phyloP scores from a whole-genome alignment of 768 basidiomycete species.

The Amanita jacksonii region DNA sequence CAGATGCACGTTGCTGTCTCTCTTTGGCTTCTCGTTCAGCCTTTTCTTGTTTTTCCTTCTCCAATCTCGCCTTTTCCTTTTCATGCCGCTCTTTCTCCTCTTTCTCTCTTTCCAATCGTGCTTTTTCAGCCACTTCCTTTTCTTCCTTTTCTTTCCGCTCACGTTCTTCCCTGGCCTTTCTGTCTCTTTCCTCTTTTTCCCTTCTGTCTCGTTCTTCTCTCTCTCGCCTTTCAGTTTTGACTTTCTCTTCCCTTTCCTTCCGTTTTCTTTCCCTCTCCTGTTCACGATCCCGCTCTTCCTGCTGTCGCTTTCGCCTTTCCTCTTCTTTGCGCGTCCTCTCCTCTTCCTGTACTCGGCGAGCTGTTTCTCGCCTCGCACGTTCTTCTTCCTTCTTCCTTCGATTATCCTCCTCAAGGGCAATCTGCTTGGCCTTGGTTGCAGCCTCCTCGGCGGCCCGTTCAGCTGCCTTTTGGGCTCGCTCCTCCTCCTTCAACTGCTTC shows the following conservation, averaged over 20 bases:
- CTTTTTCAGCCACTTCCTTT: constrained; percentile 33
- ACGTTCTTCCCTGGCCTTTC: constrained; percentile 53
- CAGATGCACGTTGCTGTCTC: constrained; percentile 39
- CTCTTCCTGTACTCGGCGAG: constrained; percentile 71
- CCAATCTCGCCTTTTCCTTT: constrained; percentile 22
- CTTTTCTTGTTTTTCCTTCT: constrained; percentile 21
- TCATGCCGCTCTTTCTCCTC: constrained; percentile 22
- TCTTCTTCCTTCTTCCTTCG: constrained; percentile 85
- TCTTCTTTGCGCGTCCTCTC: constrained; percentile 80
- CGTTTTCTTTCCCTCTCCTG: constrained; percentile 66
- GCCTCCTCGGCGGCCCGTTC: constrained; percentile 85
- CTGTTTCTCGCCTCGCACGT: constrained; percentile 64
- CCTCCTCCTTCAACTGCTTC: constrained; percentile 89
- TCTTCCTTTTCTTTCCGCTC: constrained; percentile 38
- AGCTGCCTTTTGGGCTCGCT: constrained; percentile 72
- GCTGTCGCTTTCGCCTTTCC: constrained; percentile 63
- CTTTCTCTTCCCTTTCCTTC: constrained; percentile 65
- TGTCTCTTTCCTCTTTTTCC: constrained; percentile 54
- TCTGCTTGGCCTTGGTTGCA: constrained; percentile 64
- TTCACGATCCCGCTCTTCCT: constrained; percentile 76
- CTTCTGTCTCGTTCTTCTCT: constrained; percentile 60
- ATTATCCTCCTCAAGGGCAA: constrained; percentile 70
- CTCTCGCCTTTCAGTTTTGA: constrained; percentile 65
- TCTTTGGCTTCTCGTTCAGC: constrained; percentile 22
- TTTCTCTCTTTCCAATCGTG: constrained; percentile 22